These are phyloP conservation scores for Lentinula aciculospora DNA, from an alignment of 768 basidiomycete genomes.

Conservation along the genomic window DNA sequence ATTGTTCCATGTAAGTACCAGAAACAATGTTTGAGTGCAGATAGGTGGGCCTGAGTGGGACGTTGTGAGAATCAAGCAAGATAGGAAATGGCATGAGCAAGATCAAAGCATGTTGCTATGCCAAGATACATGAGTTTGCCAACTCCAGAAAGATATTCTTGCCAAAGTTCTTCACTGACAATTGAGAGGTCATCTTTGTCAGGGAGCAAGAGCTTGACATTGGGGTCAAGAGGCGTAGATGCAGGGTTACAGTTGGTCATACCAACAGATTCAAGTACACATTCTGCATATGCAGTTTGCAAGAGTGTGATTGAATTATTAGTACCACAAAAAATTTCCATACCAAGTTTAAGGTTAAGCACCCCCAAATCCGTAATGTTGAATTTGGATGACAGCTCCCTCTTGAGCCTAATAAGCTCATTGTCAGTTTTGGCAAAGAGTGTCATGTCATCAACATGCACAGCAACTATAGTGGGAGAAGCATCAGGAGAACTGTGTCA, in stretches of 20 bases:
- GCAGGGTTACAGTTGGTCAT: conserved; percentile 12
- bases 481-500: conserved; percentile 1
- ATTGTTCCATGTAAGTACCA: conserved; percentile 25
- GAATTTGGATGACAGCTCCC: conserved; percentile 13
- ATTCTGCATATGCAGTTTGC: conserved; percentile 13
- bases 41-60: conserved; percentile 23
- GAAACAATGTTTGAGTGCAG: conserved; percentile 26
- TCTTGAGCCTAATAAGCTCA: not conserved
- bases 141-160: conserved; percentile 18
- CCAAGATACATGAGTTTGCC: conserved; percentile 25
- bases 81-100: conserved; percentile 21
- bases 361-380: conserved; percentile 13
- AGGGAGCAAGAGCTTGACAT: conserved; percentile 5
- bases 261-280: conserved; percentile 11
- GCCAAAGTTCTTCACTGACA: conserved; percentile 5
- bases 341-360: conserved; percentile 15
- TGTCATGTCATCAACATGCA: conserved; percentile 21
- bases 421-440: conserved; percentile 10
- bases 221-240: conserved; percentile 13
- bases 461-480: conserved; percentile 5
- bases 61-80: conserved; percentile 22
- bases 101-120: conserved; percentile 25
- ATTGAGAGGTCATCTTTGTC: not conserved
- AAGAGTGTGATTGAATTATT: conserved; percentile 10
- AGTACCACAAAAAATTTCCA: conserved; percentile 14